Evolutionary conservation across 2,329 filamentous ascomycete genomes (phyloP), one percentile per base, ranked within the genome.

Genomic region (Thelonectria rubi): DNA sequence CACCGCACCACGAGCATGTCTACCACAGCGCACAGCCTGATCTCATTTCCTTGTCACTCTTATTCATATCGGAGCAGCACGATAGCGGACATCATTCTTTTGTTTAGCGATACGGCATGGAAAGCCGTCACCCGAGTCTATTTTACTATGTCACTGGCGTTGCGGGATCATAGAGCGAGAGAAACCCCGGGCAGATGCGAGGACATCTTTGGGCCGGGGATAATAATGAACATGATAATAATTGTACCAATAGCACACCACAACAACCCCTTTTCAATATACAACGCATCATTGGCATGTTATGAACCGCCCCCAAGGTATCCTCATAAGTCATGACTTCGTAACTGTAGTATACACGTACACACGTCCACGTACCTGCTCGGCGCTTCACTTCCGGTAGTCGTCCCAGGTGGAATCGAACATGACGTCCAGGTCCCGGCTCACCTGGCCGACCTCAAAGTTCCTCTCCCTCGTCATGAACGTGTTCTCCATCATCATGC

Each of bases 401-500:
- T 46, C 45, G 2, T 20, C 53, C 43, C 55, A 61, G 58, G 71
- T 58, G 10, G 32, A 8, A 58, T 62, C 60, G 62, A 71, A 72
- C 51, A 65, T 51, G 5, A 73, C 70, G 20, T 69, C 69, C 20
- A 63, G 60, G 17, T 65, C 63, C 17, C 55, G 55, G 17, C 63
- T 65, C n/a, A 63, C 58, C 20, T 65, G 55, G 18, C 64, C 58
- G 17, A 74, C 64, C 26, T 68, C 62, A 48, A 71, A 72, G 49
- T 73, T 72, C 24, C 59, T 64, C 9, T 58, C 59, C 34, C 67
- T 68, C 30, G 65, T 65, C 11, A 50, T 53, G 20, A 50, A 57
- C 18, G 68, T 63, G 45, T 67, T 68, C 14, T 66, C 42, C 53
- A 67, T 62, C 58, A 72, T 72, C 21, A 65, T 56, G 4, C 67